Conservation (phyloP, 768 basidiomycete species). For the Lactarius trivialis region DNA sequence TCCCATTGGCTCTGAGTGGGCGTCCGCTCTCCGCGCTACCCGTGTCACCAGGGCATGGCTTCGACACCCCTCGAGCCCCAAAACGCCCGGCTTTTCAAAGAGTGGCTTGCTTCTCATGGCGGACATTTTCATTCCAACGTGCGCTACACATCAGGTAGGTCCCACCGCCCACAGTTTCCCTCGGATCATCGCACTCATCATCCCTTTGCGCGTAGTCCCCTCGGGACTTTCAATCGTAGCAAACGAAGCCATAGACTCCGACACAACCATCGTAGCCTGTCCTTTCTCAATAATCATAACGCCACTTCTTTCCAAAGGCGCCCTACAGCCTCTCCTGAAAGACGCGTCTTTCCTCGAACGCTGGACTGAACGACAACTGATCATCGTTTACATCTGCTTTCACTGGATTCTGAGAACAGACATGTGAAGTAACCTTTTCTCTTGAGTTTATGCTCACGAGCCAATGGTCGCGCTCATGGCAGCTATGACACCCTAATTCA, state of each 20-base stretch:
- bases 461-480: conserved; percentile 10
- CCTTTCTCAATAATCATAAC: conserved; percentile 65
- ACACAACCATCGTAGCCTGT: conserved; percentile 55
- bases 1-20: too few species aligned
- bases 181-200: neutral
- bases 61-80: conserved; percentile 17
- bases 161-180: neutral
- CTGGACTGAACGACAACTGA: conserved; percentile 62
- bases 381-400: conserved; percentile 58
- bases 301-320: conserved; percentile 38
- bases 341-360: conserved; percentile 25
- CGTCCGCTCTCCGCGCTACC: too few species aligned
- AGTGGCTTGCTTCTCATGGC: conserved; percentile 45
- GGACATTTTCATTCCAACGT: conserved; percentile 47
- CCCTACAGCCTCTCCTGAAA: conserved; percentile 39
- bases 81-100: conserved; percentile 32
- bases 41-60: neutral
- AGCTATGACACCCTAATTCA: conserved; percentile 32
- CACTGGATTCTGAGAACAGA: conserved; percentile 48
- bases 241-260: conserved; percentile 37
- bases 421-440: conserved; percentile 28
- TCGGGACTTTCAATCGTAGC: conserved; percentile 50
- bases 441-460: neutral
- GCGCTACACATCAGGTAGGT: conserved; percentile 42
- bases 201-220: conserved; percentile 10